These are phyloP conservation scores for Septoria petroselini DNA, from an alignment of 2,329 filamentous ascomycete species.

Conservation along the genomic window DNA sequence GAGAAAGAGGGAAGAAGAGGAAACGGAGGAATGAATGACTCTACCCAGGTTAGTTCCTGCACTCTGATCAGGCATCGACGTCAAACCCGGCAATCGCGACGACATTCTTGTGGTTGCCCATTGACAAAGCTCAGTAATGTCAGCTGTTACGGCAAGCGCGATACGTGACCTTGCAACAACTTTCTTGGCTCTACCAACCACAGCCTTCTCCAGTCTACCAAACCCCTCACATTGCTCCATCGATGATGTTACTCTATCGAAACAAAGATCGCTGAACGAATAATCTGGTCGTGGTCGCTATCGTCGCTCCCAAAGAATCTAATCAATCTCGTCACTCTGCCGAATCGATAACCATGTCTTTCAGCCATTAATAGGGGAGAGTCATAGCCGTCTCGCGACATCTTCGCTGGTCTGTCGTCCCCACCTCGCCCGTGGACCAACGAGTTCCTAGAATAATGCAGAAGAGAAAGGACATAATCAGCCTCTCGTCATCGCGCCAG, in stretches of 20 bases:
- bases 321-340: no score
- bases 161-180: background rate
- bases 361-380: no score
- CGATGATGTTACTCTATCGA: background rate
- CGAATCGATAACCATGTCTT: no score
- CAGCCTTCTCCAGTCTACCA: background rate
- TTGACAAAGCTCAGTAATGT: constrained; percentile 4
- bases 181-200: constrained; percentile 3
- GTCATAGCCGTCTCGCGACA: no score
- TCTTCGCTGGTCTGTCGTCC: no score
- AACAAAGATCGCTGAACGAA: background rate
- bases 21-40: background rate
- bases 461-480: no score
- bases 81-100: background rate
- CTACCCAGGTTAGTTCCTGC: no score
- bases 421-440: no score
- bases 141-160: constrained; percentile 6
- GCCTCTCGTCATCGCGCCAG: no score
- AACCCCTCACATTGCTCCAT: background rate
- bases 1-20: background rate
- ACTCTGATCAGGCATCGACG: no score
- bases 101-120: constrained; percentile 1
- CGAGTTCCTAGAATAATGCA: no score
- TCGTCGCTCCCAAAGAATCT: no score
- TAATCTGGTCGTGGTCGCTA: background rate